Percentiles rank a stretch among this genome's conserved stretches.
Evolutionary conservation across 257 asterid species (phyloP).

Genomic region (Ajuga chamaepitys): DNA sequence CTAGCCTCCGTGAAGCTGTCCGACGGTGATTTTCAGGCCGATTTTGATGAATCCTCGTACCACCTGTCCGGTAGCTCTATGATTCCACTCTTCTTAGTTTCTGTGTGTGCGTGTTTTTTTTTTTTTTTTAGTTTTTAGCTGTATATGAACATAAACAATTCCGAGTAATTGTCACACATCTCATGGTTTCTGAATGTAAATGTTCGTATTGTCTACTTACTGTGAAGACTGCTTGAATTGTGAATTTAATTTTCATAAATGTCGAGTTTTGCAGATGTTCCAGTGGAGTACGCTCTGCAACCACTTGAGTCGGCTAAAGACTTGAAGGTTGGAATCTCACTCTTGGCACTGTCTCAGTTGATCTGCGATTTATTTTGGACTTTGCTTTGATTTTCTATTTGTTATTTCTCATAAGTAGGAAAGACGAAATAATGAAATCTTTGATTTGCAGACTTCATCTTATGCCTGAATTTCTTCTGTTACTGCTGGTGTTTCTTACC

Average conservation of each 20-base stretch:
- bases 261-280: conserved; percentile 50
- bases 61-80: conserved; percentile 31
- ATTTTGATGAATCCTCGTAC: conserved; percentile 33
- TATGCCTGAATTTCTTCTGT: neutral
- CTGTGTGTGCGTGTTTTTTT: neutral
- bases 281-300: conserved; percentile 46
- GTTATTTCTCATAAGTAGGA: neutral
- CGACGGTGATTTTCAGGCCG: conserved; percentile 18
- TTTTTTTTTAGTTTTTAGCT: neutral
- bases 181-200: neutral
- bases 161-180: neutral
- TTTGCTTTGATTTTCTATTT: neutral
- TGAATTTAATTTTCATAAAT: conserved; percentile 16
- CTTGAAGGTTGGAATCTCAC: conserved; percentile 40
- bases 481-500: neutral
- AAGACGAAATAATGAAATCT: neutral
- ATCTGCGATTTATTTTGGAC: neutral
- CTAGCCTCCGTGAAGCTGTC: conserved; percentile 21
- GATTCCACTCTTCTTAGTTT: neutral
- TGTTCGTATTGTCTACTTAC: conserved; percentile 12
- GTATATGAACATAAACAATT: neutral
- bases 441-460: neutral
- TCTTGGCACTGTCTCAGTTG: neutral
- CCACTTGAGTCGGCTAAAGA: conserved; percentile 26
- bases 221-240: neutral